Conservation (phyloP, 768 basidiomycete genomes). For the Russula foetens region DNA sequence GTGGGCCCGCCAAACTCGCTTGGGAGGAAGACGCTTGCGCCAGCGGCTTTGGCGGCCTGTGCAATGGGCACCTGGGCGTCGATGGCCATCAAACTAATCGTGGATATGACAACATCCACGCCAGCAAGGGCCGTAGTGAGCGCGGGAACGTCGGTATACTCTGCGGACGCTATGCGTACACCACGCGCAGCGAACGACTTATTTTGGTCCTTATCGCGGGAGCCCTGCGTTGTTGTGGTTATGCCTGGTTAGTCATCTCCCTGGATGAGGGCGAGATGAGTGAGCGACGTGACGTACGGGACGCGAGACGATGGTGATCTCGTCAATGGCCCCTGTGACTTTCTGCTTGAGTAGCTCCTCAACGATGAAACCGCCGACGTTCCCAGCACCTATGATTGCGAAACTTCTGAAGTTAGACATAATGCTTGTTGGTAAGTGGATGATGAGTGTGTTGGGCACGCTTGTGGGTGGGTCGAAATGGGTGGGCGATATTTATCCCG, state of each 20-base stretch:
- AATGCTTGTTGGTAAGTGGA: background rate
- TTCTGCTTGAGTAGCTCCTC: constrained; percentile 20
- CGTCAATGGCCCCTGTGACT: constrained; percentile 6
- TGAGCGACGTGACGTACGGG: constrained; percentile 1
- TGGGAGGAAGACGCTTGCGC: constrained; percentile 17
- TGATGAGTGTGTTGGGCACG: background rate
- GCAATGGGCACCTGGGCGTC: constrained; percentile 13
- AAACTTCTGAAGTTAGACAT: constrained; percentile 18
- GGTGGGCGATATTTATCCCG: too few species aligned
- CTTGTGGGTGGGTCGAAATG: background rate
- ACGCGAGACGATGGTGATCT: constrained; percentile 15
- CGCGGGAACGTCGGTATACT: constrained; percentile 7
- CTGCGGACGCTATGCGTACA: constrained; percentile 4
- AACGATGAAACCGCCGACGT: constrained; percentile 15
- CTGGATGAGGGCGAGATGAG: background rate
- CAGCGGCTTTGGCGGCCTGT: too few species aligned
- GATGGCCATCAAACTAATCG: background rate
- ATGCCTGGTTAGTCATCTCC: background rate
- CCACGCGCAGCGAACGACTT: constrained; percentile 11
- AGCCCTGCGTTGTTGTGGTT: background rate
- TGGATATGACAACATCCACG: constrained; percentile 16
- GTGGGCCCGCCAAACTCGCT: constrained; percentile 26
- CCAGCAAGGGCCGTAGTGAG: constrained; percentile 14
- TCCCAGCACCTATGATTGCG: constrained; percentile 16
- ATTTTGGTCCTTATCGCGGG: constrained; percentile 1